Conservation (phyloP, 495 filamentous ascomycete genomes). For the Aspergillus homomorphus region DNA sequence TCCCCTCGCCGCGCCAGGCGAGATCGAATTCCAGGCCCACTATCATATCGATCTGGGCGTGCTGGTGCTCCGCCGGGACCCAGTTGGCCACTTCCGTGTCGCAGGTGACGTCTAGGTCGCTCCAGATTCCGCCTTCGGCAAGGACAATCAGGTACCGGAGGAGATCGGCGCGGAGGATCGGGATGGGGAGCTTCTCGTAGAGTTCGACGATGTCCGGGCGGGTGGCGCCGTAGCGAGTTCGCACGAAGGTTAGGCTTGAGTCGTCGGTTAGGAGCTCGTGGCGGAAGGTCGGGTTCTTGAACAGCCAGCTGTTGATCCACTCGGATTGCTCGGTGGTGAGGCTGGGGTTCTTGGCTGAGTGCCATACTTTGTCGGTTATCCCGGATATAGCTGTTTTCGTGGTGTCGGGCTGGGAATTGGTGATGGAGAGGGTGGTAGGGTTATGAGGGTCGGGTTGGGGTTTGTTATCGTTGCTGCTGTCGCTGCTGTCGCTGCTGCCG, state of each 20-base stretch:
- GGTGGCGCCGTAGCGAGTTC: slow-evolving; percentile 24
- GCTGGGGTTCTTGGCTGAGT: slow-evolving; percentile 17
- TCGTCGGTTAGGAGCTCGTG: slow-evolving; percentile 37
- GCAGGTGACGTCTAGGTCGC: slow-evolving; percentile 57
- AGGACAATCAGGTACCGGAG: slow-evolving; percentile 58
- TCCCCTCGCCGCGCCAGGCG: slow-evolving; percentile 28
- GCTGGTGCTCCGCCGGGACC: slow-evolving; percentile 48
- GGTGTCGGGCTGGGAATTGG: background rate
- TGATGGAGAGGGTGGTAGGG: background rate
- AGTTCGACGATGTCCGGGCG: slow-evolving; percentile 41
- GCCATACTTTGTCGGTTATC: slow-evolving; percentile 28
- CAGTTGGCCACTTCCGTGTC: slow-evolving; percentile 47
- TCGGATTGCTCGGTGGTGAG: slow-evolving; percentile 23
- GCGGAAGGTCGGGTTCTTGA: slow-evolving; percentile 23
- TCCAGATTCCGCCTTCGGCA: slow-evolving; percentile 55
- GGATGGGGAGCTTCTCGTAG: slow-evolving; percentile 39
- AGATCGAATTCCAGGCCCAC: slow-evolving; percentile 45
- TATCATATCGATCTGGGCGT: slow-evolving; percentile 32
- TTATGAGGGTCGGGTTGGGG: background rate
- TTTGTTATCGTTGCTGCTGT: background rate
- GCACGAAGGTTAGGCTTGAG: slow-evolving; percentile 27
- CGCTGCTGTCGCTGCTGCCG: background rate
- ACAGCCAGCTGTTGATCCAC: slow-evolving; percentile 28
- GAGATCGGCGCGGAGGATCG: slow-evolving; percentile 54
- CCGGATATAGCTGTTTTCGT: slow-evolving; percentile 1